phyloP scores from a whole-genome alignment of 257 asterid species.

The Perilla frutescens region DNA sequence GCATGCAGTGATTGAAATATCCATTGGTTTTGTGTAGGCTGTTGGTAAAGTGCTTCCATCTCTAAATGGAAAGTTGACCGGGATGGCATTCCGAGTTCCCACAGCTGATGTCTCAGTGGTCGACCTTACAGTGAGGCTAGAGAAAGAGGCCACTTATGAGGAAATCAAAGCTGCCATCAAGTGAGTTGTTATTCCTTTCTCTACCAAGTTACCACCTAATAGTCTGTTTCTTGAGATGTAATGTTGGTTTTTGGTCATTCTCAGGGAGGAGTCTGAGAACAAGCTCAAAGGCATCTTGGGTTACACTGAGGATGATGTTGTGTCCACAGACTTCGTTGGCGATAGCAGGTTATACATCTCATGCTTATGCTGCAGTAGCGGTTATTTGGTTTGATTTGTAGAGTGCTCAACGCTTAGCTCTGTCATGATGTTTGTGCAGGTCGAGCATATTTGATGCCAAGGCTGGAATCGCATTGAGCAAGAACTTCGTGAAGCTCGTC shows the following conservation, averaged over 20 bases:
- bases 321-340: constrained; percentile 60
- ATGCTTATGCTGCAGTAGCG: too few species aligned
- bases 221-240: background rate
- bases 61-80: constrained; percentile 78
- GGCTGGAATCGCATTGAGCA: constrained; percentile 82
- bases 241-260: background rate
- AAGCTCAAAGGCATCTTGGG: constrained; percentile 66
- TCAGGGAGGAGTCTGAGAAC: constrained; percentile 70
- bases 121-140: constrained; percentile 74
- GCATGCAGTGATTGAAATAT: background rate
- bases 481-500: constrained; percentile 64
- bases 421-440: constrained; percentile 37
- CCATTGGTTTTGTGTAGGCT: constrained; percentile 49
- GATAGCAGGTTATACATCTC: constrained; percentile 51
- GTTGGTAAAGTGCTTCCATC: constrained; percentile 86
- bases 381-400: background rate
- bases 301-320: constrained; percentile 65
- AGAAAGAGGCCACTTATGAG: constrained; percentile 71
- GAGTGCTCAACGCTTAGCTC: background rate
- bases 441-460: constrained; percentile 83
- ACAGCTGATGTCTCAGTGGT: constrained; percentile 83
- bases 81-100: constrained; percentile 87
- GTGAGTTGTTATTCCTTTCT: constrained; percentile 40
- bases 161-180: constrained; percentile 74
- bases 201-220: too few species aligned